Conservation (phyloP, 2,329 filamentous ascomycete genomes). For the Fusarium nurragi region DNA sequence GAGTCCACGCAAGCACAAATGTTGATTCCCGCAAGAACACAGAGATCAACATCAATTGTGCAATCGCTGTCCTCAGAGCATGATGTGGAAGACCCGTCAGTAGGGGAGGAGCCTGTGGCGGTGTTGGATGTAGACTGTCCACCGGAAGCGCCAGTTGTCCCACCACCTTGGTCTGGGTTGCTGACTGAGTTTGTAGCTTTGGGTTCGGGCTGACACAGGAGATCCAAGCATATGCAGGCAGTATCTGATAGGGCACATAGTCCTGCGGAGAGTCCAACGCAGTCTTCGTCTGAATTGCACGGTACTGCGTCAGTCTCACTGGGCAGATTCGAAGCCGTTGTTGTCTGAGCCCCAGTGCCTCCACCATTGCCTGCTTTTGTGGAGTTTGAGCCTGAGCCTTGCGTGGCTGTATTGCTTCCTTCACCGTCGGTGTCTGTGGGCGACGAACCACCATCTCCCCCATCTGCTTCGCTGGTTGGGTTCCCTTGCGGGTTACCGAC, state of each 20-base stretch:
- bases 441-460: not conserved
- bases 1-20: conserved; percentile 10
- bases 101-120: not conserved
- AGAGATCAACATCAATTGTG: not conserved
- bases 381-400: not conserved
- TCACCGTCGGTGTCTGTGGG: not conserved
- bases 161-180: not conserved
- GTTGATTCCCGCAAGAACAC: conserved; percentile 1
- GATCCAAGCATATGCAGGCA: conserved; percentile 5
- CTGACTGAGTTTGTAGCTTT: not conserved
- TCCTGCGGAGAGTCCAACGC: not conserved
- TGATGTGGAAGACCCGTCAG: not conserved
- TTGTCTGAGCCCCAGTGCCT: not conserved
- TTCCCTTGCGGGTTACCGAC: not conserved
- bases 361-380: not conserved
- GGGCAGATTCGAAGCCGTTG: not conserved
- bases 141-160: not conserved
- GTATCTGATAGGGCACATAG: not conserved
- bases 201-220: conserved; percentile 5
- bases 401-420: not conserved
- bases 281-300: conserved; percentile 7
- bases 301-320: not conserved
- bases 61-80: conserved; percentile 20
- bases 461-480: not conserved
- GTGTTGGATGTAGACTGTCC: not conserved